phyloP scores from a whole-genome alignment of 1,139 yeast species.

The Yamadazyma dushanensis region DNA sequence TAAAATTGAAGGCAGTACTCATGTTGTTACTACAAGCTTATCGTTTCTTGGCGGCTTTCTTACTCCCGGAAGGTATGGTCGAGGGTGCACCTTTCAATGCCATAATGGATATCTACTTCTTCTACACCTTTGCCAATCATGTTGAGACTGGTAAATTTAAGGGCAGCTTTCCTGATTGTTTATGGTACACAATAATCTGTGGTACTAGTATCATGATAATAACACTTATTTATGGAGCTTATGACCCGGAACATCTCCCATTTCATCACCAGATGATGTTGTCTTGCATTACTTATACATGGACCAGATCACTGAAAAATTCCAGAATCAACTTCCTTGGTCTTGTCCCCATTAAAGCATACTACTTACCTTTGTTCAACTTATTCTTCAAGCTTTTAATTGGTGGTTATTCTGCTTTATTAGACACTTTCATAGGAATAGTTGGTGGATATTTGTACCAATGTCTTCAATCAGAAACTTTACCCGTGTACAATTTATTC shows the following conservation, averaged over 20 bases:
- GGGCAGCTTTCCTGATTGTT: constrained; percentile 54
- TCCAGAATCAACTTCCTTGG: constrained; percentile 52
- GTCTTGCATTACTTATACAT: constrained; percentile 57
- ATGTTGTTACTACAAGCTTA: constrained; percentile 31
- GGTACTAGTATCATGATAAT: constrained; percentile 45
- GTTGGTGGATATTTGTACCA: constrained; percentile 58
- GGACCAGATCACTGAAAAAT: constrained; percentile 57
- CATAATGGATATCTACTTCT: constrained; percentile 54
- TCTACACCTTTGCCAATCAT: constrained; percentile 57
- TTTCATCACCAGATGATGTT: constrained; percentile 41
- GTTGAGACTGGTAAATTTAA: constrained; percentile 55
- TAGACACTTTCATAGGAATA: constrained; percentile 49
- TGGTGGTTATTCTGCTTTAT: constrained; percentile 39
- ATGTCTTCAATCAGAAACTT: constrained; percentile 56
- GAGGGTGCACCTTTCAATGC: constrained; percentile 43
- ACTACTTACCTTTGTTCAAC: constrained; percentile 57
- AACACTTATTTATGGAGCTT: constrained; percentile 28
- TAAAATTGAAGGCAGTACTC: neutral
- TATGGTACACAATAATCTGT: constrained; percentile 52
- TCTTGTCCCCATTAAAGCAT: constrained; percentile 57
- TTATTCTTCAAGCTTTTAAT: constrained; percentile 47
- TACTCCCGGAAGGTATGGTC: constrained; percentile 40
- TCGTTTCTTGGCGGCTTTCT: constrained; percentile 49
- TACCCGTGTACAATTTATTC: constrained; percentile 43
- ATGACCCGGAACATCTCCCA: constrained; percentile 22